These are phyloP conservation scores for Ceratocystis eucalypticola DNA, from an alignment of 2,329 filamentous ascomycete genomes.

Conservation along the genomic window DNA sequence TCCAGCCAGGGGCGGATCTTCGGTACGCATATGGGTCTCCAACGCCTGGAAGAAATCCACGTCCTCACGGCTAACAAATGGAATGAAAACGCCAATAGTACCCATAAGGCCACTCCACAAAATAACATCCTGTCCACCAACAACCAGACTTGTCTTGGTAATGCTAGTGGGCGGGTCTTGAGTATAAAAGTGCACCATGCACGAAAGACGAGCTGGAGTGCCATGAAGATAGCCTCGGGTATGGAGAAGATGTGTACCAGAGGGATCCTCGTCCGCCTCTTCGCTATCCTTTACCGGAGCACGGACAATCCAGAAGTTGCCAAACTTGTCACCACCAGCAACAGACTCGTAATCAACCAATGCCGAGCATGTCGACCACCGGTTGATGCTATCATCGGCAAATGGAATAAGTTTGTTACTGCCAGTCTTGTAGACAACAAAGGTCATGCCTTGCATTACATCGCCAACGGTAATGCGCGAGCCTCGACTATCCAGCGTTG, in stretches of 20 bases:
- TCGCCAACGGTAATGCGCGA: slow-evolving; percentile 86
- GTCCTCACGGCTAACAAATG: slow-evolving; percentile 82
- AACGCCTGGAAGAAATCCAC: slow-evolving; percentile 95
- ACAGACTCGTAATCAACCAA: slow-evolving; percentile 98
- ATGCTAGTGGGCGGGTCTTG: slow-evolving; percentile 89
- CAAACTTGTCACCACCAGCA: slow-evolving; percentile 93
- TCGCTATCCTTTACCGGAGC: slow-evolving; percentile 75
- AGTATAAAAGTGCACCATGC: slow-evolving; percentile 79
- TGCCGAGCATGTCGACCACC: slow-evolving; percentile 79
- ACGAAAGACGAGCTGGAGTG: slow-evolving; percentile 65
- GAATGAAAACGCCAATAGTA: slow-evolving; percentile 83
- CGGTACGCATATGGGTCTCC: slow-evolving; percentile 72
- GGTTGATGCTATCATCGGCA: slow-evolving; percentile 72
- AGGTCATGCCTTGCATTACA: slow-evolving; percentile 81
- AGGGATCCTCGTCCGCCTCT: slow-evolving; percentile 79
- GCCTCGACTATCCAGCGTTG: slow-evolving; percentile 77
- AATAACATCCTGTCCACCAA: slow-evolving; percentile 80
- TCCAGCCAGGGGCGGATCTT: slow-evolving; percentile 78
- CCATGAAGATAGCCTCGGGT: slow-evolving; percentile 84
- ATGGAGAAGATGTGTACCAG: slow-evolving; percentile 80
- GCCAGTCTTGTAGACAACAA: slow-evolving; percentile 82
- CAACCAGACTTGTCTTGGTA: slow-evolving; percentile 76
- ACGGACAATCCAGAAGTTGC: slow-evolving; percentile 85
- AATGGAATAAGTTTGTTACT: slow-evolving; percentile 90
- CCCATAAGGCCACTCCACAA: slow-evolving; percentile 92